Evolutionary conservation across 352 stramenopile genomes (phyloP), one percentile per base, ranked within the genome.

Genomic region (Pythium brassicae): DNA sequence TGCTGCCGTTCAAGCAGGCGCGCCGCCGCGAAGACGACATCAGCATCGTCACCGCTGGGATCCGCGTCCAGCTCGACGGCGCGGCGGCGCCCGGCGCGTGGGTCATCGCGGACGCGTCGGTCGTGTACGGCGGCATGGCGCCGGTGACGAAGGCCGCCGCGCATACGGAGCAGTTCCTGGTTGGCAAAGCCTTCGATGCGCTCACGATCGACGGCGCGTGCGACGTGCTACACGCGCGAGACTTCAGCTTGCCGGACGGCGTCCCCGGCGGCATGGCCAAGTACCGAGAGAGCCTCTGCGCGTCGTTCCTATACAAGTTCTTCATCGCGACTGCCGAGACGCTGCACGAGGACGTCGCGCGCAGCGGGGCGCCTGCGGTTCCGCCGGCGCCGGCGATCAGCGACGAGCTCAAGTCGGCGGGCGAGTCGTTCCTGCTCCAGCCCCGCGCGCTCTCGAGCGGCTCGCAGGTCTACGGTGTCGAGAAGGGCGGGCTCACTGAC

Each of bases 1-100:
- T 97, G 59, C 78, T 94, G 2, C 90, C 93, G 35, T 98, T 98
- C 73, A 99, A 98, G 76, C 96, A 99, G 64, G 93, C 95, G 23
- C 78, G 94, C 15, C 78, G 96, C 35, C 75, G 95, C 19, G 95
- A 99, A 69, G 96, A 99, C 72, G 96, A 99, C 67, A 99, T 99
- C 52, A 97, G 81, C 59, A 99, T 99, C 62, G 95, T 99, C 43
- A 99, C 94, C 2, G 81, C 83, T 3, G 92, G 92, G 17, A 96
- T 99, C 66, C 83, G 87, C 11, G 78, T 98, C 4, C 67, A 74
- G 34, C 63, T 98, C 10, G 68, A 79, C 35, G 76, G 69, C 10
- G 82, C 50, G 63, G 77, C 17, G 46, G 34, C 60, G 12, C 88
- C 91, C 58, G 82, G 83, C n/a, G 73, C 83, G 9, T 98, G 83